Evolutionary conservation across 2,329 filamentous ascomycete species (phyloP).

Genomic region (Pyricularia pennisetigena): DNA sequence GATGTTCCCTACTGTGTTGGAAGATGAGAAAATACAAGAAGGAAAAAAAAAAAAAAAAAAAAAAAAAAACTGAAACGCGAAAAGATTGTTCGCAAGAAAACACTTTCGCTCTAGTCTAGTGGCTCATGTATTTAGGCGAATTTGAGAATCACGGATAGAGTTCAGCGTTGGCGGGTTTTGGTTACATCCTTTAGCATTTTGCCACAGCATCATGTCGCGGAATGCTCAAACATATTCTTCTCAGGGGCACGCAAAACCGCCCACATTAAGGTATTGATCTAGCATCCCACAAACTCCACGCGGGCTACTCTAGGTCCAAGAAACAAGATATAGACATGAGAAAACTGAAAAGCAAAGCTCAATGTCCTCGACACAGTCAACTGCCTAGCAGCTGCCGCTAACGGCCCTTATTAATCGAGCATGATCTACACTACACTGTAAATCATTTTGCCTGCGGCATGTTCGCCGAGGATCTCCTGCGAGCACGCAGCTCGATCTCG

Average conservation of each 20-base stretch:
- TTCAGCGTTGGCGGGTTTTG: too few relatives aligned
- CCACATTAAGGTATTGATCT: not conserved
- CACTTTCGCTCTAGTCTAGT: not conserved
- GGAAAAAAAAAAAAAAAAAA: not conserved
- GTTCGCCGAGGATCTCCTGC: not conserved
- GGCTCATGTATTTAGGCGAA: not conserved
- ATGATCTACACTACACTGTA: not conserved
- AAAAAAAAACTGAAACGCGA: not conserved
- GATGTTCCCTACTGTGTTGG: not conserved
- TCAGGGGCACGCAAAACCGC: not conserved
- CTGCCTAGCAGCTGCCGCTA: not conserved
- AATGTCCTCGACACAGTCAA: not conserved
- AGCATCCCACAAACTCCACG: not conserved
- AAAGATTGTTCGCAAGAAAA: not conserved
- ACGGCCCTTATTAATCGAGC: not conserved
- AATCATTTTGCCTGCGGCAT: not conserved
- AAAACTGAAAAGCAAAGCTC: not conserved
- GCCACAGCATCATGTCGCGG: not conserved
- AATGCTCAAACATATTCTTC: not conserved
- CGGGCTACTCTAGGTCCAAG: not conserved
- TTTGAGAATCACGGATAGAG: not conserved
- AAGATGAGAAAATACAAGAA: not conserved
- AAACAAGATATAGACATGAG: not conserved
- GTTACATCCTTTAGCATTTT: not conserved
- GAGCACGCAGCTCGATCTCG: constrained; percentile 48